Conservation (phyloP, 2,329 filamentous ascomycete species). For the Amylocarpus encephaloides region DNA sequence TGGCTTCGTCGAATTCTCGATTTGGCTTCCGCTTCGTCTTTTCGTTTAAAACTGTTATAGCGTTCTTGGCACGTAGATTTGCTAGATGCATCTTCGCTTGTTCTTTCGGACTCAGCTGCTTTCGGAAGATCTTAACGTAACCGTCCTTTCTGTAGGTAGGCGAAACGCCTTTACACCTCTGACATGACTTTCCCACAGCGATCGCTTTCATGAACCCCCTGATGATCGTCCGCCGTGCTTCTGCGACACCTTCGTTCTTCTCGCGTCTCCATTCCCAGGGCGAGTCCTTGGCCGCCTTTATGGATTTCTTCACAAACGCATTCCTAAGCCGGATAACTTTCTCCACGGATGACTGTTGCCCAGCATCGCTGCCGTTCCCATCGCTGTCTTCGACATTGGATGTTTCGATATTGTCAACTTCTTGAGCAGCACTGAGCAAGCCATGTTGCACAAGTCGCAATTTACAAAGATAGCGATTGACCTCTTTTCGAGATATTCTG, state of each 20-base stretch:
- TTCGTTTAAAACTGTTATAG: constrained; percentile 34
- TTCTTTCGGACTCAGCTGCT: constrained; percentile 67
- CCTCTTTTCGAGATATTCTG: constrained; percentile 66
- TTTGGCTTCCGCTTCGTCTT: constrained; percentile 30
- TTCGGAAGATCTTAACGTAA: constrained; percentile 90
- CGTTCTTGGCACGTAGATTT: constrained; percentile 43
- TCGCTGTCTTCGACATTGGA: constrained; percentile 16
- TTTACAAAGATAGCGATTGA: constrained; percentile 78
- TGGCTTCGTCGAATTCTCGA: constrained; percentile 52
- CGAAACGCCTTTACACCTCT: constrained; percentile 60
- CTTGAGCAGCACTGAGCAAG: constrained; percentile 59
- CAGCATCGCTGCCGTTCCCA: constrained; percentile 16
- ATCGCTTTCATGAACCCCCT: constrained; percentile 77
- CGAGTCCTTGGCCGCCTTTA: constrained; percentile 49
- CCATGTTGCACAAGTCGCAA: constrained; percentile 81
- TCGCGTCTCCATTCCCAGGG: constrained; percentile 38
- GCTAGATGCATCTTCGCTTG: constrained; percentile 68
- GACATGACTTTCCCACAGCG: constrained; percentile 62
- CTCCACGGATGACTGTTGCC: constrained; percentile 35
- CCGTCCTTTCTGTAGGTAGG: constrained; percentile 83
- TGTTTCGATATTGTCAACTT: constrained; percentile 38
- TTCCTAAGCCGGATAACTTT: constrained; percentile 49
- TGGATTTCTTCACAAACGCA: constrained; percentile 65
- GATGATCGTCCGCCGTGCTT: constrained; percentile 68
- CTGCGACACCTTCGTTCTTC: constrained; percentile 79